Evolutionary conservation across 2,329 filamentous ascomycete species (phyloP).

Genomic region (Apiospora pterosperma): DNA sequence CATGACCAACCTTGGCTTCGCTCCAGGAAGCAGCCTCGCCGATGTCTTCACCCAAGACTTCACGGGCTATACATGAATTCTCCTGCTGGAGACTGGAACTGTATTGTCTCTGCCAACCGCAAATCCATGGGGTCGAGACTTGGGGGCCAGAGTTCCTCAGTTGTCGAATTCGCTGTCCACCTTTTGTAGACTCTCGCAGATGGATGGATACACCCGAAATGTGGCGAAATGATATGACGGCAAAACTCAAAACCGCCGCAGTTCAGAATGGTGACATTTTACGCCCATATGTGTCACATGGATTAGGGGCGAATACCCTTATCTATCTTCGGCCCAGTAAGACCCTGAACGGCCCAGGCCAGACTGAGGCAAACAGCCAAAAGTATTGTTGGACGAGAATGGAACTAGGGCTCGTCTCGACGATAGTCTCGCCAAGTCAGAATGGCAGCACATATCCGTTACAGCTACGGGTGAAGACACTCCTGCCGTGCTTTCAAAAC

Average conservation of each 20-base stretch:
- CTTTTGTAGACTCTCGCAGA: neutral
- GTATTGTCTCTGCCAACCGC: neutral
- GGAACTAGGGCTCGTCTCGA: too few species aligned
- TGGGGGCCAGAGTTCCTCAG: neutral
- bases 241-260: neutral
- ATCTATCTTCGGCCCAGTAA: neutral
- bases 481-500: too few species aligned
- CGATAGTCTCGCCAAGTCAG: too few species aligned
- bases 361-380: too few species aligned
- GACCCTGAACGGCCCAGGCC: too few species aligned
- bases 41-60: constrained; percentile 32
- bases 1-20: constrained; percentile 65
- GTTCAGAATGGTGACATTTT: neutral
- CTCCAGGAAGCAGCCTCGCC: constrained; percentile 56
- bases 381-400: too few species aligned
- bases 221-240: neutral
- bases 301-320: neutral
- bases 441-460: too few species aligned
- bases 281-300: neutral
- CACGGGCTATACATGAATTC: constrained; percentile 15
- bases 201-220: neutral
- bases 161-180: neutral
- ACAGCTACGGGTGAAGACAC: too few species aligned
- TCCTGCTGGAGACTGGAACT: neutral
- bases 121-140: too few species aligned